A percentile compares a stretch with the other conserved stretches of the same genome.
These are phyloP conservation scores for Eucalyptus erythrocorys DNA, from an alignment of 345 rosid genomes.

Conservation along the genomic window DNA sequence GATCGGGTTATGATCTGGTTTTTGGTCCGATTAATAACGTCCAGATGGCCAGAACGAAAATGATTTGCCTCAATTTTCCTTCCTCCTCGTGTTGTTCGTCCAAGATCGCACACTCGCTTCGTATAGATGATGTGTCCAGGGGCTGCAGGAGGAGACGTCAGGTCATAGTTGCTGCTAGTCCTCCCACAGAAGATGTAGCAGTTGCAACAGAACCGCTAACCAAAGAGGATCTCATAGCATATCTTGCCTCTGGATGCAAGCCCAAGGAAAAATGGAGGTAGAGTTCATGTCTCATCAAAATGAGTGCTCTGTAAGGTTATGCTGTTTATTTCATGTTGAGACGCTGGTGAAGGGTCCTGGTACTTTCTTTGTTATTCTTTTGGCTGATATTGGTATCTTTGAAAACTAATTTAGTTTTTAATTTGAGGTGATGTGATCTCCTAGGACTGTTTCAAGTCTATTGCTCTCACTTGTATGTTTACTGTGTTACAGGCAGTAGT, in stretches of 20 bases:
- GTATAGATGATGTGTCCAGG: slow-evolving; percentile 3
- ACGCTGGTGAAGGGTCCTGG: neutral
- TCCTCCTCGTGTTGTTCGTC: slow-evolving; percentile 6
- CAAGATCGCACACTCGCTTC: neutral
- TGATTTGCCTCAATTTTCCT: slow-evolving; percentile 9
- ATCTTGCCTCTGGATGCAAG: slow-evolving; percentile 97
- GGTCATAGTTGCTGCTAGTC: slow-evolving; percentile 73
- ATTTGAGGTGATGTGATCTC: neutral
- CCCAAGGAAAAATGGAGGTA: slow-evolving; percentile 94
- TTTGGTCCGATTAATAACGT: neutral
- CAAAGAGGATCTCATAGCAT: slow-evolving; percentile 77
- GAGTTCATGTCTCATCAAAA: neutral
- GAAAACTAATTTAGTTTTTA: neutral
- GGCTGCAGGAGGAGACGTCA: slow-evolving; percentile 32
- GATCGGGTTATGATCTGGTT: slow-evolving; percentile 10
- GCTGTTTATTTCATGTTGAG: neutral
- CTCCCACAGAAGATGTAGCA: slow-evolving; percentile 81
- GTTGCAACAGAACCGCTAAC: slow-evolving; percentile 73
- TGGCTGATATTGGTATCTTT: neutral
- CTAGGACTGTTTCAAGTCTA: neutral
- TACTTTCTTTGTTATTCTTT: neutral
- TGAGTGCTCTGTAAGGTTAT: neutral
- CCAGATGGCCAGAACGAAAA: slow-evolving; percentile 8
- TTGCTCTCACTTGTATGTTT: neutral
- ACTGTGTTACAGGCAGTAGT: neutral